These are phyloP conservation scores for Metarhizium guizhouense DNA, from an alignment of 2,329 filamentous ascomycete species.

Conservation along the genomic window DNA sequence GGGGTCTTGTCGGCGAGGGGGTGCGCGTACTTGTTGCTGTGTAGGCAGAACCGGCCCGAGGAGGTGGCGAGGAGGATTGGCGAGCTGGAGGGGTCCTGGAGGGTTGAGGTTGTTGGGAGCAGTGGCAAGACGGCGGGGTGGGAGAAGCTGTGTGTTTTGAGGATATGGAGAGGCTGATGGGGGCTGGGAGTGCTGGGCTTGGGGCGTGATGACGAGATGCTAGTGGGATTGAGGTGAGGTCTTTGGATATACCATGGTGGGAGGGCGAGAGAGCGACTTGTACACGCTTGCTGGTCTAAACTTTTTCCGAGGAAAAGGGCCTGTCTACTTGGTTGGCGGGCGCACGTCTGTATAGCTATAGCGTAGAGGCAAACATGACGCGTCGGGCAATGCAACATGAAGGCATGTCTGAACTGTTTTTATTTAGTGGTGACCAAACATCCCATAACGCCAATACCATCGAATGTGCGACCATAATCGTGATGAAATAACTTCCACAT, in stretches of 20 bases:
- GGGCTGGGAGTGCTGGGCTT: background rate
- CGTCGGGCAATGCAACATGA: no score
- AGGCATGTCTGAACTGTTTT: background rate
- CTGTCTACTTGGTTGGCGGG: no score
- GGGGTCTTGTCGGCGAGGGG: constrained; percentile 54
- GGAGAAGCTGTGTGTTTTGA: constrained; percentile 86
- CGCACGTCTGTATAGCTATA: no score
- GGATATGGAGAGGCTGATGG: constrained; percentile 59
- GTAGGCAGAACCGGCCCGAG: constrained; percentile 80
- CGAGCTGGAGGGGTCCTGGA: constrained; percentile 53
- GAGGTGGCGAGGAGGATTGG: constrained; percentile 56
- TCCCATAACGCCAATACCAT: constrained; percentile 26
- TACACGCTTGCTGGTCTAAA: no score
- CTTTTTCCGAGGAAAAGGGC: no score
- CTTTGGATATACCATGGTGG: no score
- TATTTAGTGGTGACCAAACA: constrained; percentile 19
- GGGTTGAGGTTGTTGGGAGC: constrained; percentile 64
- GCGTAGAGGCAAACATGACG: background rate
- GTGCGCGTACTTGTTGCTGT: constrained; percentile 83
- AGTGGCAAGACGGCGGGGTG: constrained; percentile 87
- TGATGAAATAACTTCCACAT: constrained; percentile 5
- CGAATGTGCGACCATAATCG: constrained; percentile 8
- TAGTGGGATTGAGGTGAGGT: no score
- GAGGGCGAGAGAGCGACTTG: no score
- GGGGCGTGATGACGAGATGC: no score